phyloP scores from a whole-genome alignment of 2,329 filamentous ascomycete genomes.

The Coleophoma eucalyptorum region DNA sequence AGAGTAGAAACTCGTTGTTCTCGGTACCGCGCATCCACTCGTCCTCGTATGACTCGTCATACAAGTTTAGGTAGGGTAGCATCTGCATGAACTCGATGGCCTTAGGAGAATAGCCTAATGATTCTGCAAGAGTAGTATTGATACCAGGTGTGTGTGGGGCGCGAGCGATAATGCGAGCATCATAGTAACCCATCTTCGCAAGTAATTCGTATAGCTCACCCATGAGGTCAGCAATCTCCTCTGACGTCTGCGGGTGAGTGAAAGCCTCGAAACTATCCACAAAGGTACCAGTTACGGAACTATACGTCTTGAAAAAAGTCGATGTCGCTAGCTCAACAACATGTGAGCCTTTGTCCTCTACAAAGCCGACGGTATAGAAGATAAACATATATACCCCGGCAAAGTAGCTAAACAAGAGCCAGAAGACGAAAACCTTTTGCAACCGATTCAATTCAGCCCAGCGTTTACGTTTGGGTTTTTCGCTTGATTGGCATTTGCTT shows the following conservation, averaged over 20 bases:
- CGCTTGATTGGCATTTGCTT: too few species aligned
- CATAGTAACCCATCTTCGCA: slow-evolving; percentile 12
- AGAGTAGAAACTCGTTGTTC: slow-evolving; percentile 6
- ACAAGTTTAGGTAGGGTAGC: slow-evolving; percentile 10
- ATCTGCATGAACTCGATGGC: slow-evolving; percentile 10
- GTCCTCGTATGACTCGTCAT: slow-evolving; percentile 1
- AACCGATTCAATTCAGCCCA: too few species aligned
- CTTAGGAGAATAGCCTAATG: slow-evolving; percentile 4
- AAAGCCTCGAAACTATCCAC: not conserved
- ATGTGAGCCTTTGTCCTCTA: not conserved
- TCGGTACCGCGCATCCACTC: slow-evolving; percentile 1
- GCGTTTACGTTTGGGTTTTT: too few species aligned
- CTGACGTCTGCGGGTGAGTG: not conserved
- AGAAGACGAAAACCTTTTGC: too few species aligned
- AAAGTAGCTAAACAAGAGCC: not conserved
- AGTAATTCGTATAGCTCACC: slow-evolving; percentile 12
- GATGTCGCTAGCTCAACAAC: not conserved
- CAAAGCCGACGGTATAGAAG: not conserved
- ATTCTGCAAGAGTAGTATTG: slow-evolving; percentile 5
- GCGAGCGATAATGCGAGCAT: not conserved
- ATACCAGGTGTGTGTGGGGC: slow-evolving; percentile 6
- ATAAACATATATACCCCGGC: not conserved
- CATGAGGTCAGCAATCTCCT: slow-evolving; percentile 7
- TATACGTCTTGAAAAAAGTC: slow-evolving; percentile 1
- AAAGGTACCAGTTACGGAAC: not conserved